phyloP scores from a whole-genome alignment of 1,284 basidiomycete species.

The Malassezia cuniculi region DNA sequence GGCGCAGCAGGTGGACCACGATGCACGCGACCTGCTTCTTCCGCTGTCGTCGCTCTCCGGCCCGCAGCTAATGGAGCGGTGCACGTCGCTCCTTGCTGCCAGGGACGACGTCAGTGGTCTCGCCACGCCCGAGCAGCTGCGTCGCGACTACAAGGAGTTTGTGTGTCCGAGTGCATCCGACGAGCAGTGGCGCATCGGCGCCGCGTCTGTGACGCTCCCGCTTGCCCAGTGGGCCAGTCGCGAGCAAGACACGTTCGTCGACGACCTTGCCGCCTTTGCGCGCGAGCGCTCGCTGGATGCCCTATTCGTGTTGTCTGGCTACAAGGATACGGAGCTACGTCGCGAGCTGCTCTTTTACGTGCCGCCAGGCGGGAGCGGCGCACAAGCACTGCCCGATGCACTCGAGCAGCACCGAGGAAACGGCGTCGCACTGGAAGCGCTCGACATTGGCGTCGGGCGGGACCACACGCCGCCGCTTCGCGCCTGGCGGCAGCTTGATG shows the following conservation, averaged over 20 bases:
- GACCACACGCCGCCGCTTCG: background rate
- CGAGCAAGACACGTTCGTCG: no score
- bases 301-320: conserved; percentile 5
- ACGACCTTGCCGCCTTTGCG: background rate
- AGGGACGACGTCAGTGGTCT: conserved; percentile 62
- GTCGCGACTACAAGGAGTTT: conserved; percentile 73
- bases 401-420: background rate
- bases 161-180: background rate
- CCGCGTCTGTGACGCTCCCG: conserved; percentile 1
- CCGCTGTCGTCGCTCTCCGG: conserved; percentile 14
- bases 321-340: background rate
- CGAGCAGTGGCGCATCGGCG: conserved; percentile 5
- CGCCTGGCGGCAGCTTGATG: conserved; percentile 8
- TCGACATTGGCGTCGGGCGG: background rate
- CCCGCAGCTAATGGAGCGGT: conserved; percentile 46
- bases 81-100: conserved; percentile 50
- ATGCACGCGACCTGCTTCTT: conserved; percentile 53
- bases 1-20: conserved; percentile 55
- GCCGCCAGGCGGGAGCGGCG: background rate
- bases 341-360: conserved; percentile 7
- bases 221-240: no score
- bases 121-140: conserved; percentile 60
- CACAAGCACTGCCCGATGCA: background rate
- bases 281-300: conserved; percentile 1
- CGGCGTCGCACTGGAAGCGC: conserved; percentile 5